Conservation (phyloP, 192 early-diverging fungal genomes). For the Gigaspora rosea region DNA sequence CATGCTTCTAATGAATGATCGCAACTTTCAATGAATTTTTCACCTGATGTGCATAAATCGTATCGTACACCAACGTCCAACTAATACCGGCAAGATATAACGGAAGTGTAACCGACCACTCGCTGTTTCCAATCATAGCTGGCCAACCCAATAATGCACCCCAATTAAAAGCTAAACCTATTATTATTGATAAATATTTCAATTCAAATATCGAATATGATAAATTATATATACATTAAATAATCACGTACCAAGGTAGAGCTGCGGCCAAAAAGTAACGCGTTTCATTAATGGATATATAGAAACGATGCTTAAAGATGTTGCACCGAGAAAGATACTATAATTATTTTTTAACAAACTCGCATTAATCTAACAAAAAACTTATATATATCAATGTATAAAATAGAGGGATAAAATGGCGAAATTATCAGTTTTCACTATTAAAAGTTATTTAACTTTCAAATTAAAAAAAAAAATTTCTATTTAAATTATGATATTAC, state of each 20-base stretch:
- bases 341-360: background rate
- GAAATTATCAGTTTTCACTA: too few species aligned
- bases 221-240: background rate
- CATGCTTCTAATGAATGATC: too few species aligned
- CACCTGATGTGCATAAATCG: conserved; percentile 93
- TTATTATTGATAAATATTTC: background rate
- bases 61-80: conserved; percentile 97
- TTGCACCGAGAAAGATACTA: conserved; percentile 78
- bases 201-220: background rate
- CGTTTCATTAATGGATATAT: conserved; percentile 95
- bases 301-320: conserved; percentile 74
- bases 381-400: too few species aligned
- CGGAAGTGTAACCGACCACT: conserved; percentile 75
- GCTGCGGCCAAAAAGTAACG: conserved; percentile 93
- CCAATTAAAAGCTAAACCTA: conserved; percentile 89
- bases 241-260: conserved; percentile 65
- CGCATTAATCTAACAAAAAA: background rate
- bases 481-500: too few species aligned
- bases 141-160: conserved; percentile 88
- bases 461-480: too few species aligned
- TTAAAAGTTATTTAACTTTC: too few species aligned
- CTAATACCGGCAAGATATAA: conserved; percentile 83
- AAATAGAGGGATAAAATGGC: too few species aligned
- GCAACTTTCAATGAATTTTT: background rate
- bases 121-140: conserved; percentile 67